These are phyloP conservation scores for Rubroboletus satanas DNA, from an alignment of 768 basidiomycete species.

Conservation along the genomic window DNA sequence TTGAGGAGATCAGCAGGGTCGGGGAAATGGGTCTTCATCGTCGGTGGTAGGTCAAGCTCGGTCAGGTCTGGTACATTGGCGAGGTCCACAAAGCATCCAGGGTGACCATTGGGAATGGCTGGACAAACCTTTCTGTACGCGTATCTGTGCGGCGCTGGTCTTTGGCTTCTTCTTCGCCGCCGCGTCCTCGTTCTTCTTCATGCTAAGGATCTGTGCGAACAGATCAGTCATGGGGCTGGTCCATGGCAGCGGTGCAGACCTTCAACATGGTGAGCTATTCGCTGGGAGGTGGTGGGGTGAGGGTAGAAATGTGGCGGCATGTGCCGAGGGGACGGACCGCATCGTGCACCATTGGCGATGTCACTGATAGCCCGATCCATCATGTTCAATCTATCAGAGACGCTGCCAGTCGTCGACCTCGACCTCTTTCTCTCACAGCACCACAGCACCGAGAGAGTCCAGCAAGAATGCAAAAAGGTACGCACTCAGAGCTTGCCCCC, in stretches of 20 bases:
- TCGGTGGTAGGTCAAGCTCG: conserved; percentile 91
- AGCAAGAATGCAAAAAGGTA: conserved; percentile 67
- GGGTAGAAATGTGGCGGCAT: conserved; percentile 28
- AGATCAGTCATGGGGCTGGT: conserved; percentile 5
- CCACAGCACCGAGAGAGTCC: conserved; percentile 43
- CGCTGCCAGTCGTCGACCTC: conserved; percentile 74
- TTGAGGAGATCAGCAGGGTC: conserved; percentile 94
- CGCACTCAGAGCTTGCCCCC: neutral
- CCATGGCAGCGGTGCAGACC: conserved; percentile 23
- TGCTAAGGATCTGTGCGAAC: conserved; percentile 83
- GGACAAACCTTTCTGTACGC: conserved; percentile 92
- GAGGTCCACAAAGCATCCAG: conserved; percentile 4
- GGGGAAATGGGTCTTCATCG: conserved; percentile 94
- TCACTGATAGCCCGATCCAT: conserved; percentile 8
- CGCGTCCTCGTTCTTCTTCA: conserved; percentile 99
- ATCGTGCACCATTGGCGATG: neutral
- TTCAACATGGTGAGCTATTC: conserved; percentile 39
- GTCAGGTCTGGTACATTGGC: conserved; percentile 67
- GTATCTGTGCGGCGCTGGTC: conserved; percentile 95
- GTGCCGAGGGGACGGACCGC: conserved; percentile 23
- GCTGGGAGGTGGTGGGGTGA: conserved; percentile 15
- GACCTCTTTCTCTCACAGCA: conserved; percentile 59
- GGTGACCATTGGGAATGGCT: neutral
- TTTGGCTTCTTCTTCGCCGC: conserved; percentile 98
- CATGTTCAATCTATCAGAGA: conserved; percentile 41